Evolutionary conservation across 495 filamentous ascomycete species (phyloP), one percentile per base, ranked within the genome.

Genomic region (Tuber calosporum): DNA sequence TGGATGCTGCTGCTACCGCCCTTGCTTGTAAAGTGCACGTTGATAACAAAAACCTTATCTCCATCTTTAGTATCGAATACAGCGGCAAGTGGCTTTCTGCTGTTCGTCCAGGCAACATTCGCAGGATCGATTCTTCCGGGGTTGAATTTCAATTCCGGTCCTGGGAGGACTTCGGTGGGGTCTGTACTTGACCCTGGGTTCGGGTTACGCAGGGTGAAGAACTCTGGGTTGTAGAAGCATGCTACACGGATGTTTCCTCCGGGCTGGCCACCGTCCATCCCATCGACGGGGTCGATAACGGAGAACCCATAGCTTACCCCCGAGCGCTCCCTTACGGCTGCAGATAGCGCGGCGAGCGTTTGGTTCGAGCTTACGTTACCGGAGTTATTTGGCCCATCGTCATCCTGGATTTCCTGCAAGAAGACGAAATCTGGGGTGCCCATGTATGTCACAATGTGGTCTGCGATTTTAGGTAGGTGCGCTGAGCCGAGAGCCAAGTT

Each of bases 191-290:
- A 77, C 41, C 88, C 87, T 1, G 81, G 79, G 80, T 84, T 85
- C 5, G 83, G 82, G 43, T 86, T 83, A 70, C 84, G 84, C 39
- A 89, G 84, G 20, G 80, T 83, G 42, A 90, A 73, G 7, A 86
- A 69, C 2, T 82, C 76, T 0, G 86, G 84, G 19, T 87, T 84
- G 83, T 88, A 90, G 15, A 90, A 82, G 81, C 88, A 90, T 6
- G 87, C 88, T 13, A 84, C 83, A 37, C 88, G 87, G 84, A 90
- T 90, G 79, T 90, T 90, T n/a, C 88, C 87, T 41, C 88, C 88
- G 0, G 87, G 88, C 36, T 84, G 78, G 43, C 88, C 88, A 74
- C 88, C 88, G 78, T 89, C 86, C 68, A 81, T 67, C 79, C 83
- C 82, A 78, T 87, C 73, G 30, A 83, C 70, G 3, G 88, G 87